These are phyloP conservation scores for Suhomyces anneliseae DNA, from an alignment of 1,139 yeast species.

Conservation along the genomic window DNA sequence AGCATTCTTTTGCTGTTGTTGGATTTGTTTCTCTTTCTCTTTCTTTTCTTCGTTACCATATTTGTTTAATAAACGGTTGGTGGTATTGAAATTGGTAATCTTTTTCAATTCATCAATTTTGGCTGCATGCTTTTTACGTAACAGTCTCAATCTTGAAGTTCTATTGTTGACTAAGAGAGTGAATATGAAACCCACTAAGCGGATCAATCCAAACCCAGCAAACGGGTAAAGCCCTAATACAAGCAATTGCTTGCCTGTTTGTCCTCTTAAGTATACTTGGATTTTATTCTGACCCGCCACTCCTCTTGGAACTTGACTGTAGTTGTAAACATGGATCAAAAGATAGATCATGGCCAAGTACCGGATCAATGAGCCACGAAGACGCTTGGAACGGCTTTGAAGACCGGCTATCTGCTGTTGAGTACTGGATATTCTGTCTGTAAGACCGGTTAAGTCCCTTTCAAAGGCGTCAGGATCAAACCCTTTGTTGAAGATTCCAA, in stretches of 20 bases:
- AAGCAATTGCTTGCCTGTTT: constrained; percentile 19
- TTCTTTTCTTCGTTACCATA: constrained; percentile 51
- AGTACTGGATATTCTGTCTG: constrained; percentile 36
- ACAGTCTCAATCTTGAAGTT: constrained; percentile 18
- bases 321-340: constrained; percentile 26
- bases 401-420: constrained; percentile 33
- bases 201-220: constrained; percentile 20
- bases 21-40: neutral
- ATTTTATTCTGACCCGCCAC: constrained; percentile 19
- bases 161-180: constrained; percentile 25
- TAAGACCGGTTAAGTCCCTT: constrained; percentile 45
- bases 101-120: constrained; percentile 77
- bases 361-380: constrained; percentile 21
- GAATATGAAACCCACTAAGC: constrained; percentile 24
- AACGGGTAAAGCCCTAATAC: constrained; percentile 28
- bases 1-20: neutral
- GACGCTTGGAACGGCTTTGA: constrained; percentile 17
- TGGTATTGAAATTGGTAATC: constrained; percentile 73
- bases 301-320: constrained; percentile 23
- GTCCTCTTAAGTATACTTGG: constrained; percentile 27
- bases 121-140: constrained; percentile 53
- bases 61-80: constrained; percentile 68
- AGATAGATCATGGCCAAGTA: constrained; percentile 36
- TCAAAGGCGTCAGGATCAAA: constrained; percentile 55
- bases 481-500: constrained; percentile 35